Base-by-base conservation (phyloP, 108 stramenopile genomes). In the Chaetoceros tenuissimus region DNA sequence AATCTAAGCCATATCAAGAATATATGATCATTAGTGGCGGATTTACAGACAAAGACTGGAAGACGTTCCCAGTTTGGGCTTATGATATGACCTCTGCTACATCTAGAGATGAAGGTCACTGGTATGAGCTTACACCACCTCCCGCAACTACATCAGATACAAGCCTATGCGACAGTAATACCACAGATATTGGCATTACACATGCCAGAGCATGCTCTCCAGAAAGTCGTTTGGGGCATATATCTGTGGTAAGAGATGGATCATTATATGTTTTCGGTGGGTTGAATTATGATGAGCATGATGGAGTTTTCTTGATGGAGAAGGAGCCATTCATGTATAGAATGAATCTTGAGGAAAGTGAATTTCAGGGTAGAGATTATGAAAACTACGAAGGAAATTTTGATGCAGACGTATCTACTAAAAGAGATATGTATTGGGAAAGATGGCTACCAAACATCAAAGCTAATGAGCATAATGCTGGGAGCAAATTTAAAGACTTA, bases 1-100 rank as follows among this genome's bases (percentile, higher is more conserved):
- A 48, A 45, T 53, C n/a, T n/a, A n/a, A n/a, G n/a, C n/a, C n/a
- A n/a, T 22, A 49, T 17, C 57, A 25, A 7, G 76, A 77, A 62
- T 77, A 73, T 63, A 77, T 77, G 72, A 68, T 77, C 22, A 51
- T 77, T 28, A 63, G 62, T 24, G 76, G 76, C 27, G 76, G 76
- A 20, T 77, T 66, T 47, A 77, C 70, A 1, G 72, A 71, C 46
- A 64, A 57, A 28, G 76, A 77, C 29, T 77, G 76, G 76, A 62
- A 50, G 24, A 66, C 55, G 3, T 77, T 77, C 25, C 76, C 76
- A n/a, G 76, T 77, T 2, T 77, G 69, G 44, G 72, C 76, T 2
- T 77, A 69, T 46, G 68, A 72, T 34, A 64, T 77, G 22, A 57
- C 72, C 10, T 69, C 50, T n/a, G 51, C 71, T 46, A 59, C 53